A percentile compares a stretch with the other conserved stretches of the same genome.
These are phyloP conservation scores for Phytophthora vignae DNA, from an alignment of 352 stramenopile species.

Conservation along the genomic window DNA sequence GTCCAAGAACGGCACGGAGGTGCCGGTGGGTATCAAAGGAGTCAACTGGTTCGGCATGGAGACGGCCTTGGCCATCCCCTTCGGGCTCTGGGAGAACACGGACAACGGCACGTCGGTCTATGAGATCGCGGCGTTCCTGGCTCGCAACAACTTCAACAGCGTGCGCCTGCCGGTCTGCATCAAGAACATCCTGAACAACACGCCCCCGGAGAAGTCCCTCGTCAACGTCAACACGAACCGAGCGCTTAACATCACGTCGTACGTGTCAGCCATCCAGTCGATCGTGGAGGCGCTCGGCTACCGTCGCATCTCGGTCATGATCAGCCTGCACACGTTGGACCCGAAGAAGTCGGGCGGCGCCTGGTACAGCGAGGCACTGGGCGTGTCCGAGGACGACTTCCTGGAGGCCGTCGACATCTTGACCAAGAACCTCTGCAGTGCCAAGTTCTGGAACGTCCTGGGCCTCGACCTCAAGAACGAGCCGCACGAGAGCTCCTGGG, in stretches of 20 bases:
- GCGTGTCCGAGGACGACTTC: conserved; percentile 59
- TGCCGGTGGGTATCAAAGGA: conserved; percentile 62
- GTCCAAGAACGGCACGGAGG: conserved; percentile 59
- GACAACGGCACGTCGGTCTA: conserved; percentile 81
- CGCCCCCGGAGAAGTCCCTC: conserved; percentile 41
- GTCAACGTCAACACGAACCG: conserved; percentile 73
- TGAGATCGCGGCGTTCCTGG: conserved; percentile 64
- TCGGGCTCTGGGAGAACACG: conserved; percentile 80
- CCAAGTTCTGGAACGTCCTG: conserved; percentile 71
- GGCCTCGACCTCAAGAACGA: conserved; percentile 79
- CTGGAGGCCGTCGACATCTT: conserved; percentile 61
- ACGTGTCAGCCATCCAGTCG: conserved; percentile 59
- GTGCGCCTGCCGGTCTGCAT: conserved; percentile 68
- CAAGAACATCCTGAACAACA: conserved; percentile 60
- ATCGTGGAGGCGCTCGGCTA: conserved; percentile 67
- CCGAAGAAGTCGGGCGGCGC: conserved; percentile 52
- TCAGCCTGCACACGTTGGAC: conserved; percentile 70
- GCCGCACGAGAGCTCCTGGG: conserved; percentile 61
- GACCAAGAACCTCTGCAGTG: conserved; percentile 58
- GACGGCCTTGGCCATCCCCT: conserved; percentile 54
- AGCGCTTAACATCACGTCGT: conserved; percentile 66
- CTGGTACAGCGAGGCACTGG: conserved; percentile 61
- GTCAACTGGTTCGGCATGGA: conserved; percentile 86
- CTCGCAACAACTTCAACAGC: conserved; percentile 76
- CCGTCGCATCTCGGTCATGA: conserved; percentile 65